phyloP scores from a whole-genome alignment of 164 flowering plant genomes.

The Vitis cinerea region DNA sequence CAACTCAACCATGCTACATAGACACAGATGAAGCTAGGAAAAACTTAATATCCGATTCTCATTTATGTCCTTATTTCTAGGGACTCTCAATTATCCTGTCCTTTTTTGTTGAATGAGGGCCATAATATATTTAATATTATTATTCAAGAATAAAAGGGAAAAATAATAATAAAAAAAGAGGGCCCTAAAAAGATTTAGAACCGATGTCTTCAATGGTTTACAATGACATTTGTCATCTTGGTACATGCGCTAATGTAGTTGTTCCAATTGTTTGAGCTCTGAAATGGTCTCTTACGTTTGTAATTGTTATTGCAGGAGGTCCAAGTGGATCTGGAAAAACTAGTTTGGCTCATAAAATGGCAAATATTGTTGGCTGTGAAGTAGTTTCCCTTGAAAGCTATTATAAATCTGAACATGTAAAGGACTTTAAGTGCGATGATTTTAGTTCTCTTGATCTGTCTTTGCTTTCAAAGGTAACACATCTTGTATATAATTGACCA shows the following conservation, averaged over 20 bases:
- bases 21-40: not conserved
- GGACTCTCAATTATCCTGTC: too few relatives aligned
- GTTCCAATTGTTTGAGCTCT: not conserved
- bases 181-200: too few relatives aligned
- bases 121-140: too few relatives aligned
- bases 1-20: not conserved
- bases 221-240: too few relatives aligned
- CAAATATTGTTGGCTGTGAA: conserved; percentile 97
- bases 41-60: too few relatives aligned
- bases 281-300: conserved; percentile 4
- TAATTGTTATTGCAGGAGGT: conserved; percentile 64
- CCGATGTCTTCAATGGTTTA: too few relatives aligned
- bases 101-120: too few relatives aligned
- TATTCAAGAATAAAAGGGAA: too few relatives aligned
- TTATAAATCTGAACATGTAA: conserved; percentile 84
- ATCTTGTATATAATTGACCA: not conserved
- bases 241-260: too few relatives aligned
- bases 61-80: too few relatives aligned
- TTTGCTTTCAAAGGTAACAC: conserved; percentile 75
- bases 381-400: conserved; percentile 98
- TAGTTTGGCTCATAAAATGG: conserved; percentile 99
- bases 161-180: too few relatives aligned
- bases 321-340: conserved; percentile 99
- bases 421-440: conserved; percentile 92
- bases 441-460: conserved; percentile 82